These are phyloP conservation scores for Chloroidium sp. DNA, from an alignment of 163 green algal genomes.

Conservation along the genomic window DNA sequence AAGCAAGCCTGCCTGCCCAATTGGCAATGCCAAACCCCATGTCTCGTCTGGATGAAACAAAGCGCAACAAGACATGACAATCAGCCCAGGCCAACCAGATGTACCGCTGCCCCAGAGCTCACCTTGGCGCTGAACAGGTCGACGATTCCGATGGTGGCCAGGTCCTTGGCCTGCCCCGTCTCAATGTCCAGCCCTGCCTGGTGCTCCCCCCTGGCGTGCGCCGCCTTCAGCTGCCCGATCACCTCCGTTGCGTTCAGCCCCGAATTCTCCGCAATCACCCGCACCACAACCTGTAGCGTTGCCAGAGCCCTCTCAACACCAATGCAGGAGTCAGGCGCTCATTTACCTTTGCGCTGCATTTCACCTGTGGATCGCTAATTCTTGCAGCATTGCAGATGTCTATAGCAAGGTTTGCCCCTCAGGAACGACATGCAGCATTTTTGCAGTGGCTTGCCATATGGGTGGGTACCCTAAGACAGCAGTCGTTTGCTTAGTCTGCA, in stretches of 20 bases:
- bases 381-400: too few species aligned
- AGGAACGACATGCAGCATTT: too few species aligned
- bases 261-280: slow-evolving; percentile 28
- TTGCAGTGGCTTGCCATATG: too few species aligned
- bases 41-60: not conserved
- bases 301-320: not conserved
- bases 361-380: too few species aligned
- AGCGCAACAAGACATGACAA: not conserved
- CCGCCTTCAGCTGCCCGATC: slow-evolving; percentile 73
- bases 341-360: too few species aligned
- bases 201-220: slow-evolving; percentile 68
- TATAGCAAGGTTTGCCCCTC: too few species aligned
- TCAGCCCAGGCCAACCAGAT: not conserved
- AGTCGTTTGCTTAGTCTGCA: too few species aligned
- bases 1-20: too few species aligned
- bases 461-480: too few species aligned
- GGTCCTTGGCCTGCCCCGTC: slow-evolving; percentile 51
- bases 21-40: slow-evolving; percentile 19
- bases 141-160: slow-evolving; percentile 51
- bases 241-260: slow-evolving; percentile 76
- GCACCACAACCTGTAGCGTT: slow-evolving; percentile 37
- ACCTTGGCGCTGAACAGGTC: slow-evolving; percentile 75
- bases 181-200: slow-evolving; percentile 73
- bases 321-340: too few species aligned
- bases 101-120: slow-evolving; percentile 24